Evolutionary conservation across 371 early-diverging fungal species (phyloP), one percentile per base, ranked within the genome.

Genomic region (Mucor sp.): DNA sequence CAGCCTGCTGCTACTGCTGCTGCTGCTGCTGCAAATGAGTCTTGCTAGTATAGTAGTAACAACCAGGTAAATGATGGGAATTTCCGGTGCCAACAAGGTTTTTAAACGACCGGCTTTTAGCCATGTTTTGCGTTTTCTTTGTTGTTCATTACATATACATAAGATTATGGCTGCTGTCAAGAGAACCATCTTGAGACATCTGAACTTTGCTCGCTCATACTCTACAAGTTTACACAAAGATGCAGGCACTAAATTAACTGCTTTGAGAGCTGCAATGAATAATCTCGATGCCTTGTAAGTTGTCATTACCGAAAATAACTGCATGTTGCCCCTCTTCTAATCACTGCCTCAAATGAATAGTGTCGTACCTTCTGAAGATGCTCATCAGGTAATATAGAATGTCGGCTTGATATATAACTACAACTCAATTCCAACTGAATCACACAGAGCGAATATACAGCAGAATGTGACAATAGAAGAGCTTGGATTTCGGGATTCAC

Each of bases 401-500:
- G 7, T 14, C 28, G 5, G 41, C 14, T 47, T 12, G 23, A n/a
- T n/a, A n/a, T n/a, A 48, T 14, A 3, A 27, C 37, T 25, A 8
- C 8, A 28, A 6, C 19, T 50, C 19, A 35, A 48, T 12, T 27
- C 15, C 9, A 47, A 32, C 5, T 21, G 9, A 21, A 14, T n/a
- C 25, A 1, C 25, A n/a, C 78, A 94, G 90, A 96, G 94, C 76
- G 99, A 99, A 79, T 99, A 98, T 70, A 91, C 96, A 60, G 95
- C 97, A 14, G 86, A 81, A 11, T 89, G 91, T 69, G 98, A 99
- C 74, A 86, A 84, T 64, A 89, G 98, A 33, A 89, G 99, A 17
- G 85, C 83, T 15, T 95, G 85, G 83, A 92, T 99, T 70, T 93
- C 94, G 2, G 96, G 96, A 21, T 99, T 99, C 75, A 94, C 92